phyloP scores from a whole-genome alignment of 495 filamentous ascomycete genomes.

The Hypoxylon perforatum region DNA sequence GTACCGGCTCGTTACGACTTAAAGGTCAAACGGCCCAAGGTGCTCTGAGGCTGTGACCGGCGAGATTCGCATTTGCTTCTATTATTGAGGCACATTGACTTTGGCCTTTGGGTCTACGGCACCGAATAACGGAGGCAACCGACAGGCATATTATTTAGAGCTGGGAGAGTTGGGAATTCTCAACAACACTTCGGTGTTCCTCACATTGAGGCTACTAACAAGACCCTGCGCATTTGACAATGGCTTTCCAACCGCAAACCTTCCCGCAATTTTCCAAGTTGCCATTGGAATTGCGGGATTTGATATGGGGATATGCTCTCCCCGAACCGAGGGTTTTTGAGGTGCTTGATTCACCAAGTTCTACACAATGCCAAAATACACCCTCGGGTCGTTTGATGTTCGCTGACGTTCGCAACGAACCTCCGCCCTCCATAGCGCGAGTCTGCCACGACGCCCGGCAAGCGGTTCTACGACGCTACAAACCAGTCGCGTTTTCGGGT shows the following conservation, averaged over 20 bases:
- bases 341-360: slow-evolving; percentile 58
- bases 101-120: slow-evolving; percentile 4
- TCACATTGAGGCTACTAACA: slow-evolving; percentile 2
- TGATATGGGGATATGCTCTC: slow-evolving; percentile 57
- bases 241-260: slow-evolving; percentile 17
- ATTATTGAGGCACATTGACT: slow-evolving; percentile 18
- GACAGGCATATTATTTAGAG: slow-evolving; percentile 23
- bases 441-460: slow-evolving; percentile 61
- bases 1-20: background rate
- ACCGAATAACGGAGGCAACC: slow-evolving; percentile 4
- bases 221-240: slow-evolving; percentile 10
- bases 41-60: slow-evolving; percentile 23
- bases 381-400: slow-evolving; percentile 59
- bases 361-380: slow-evolving; percentile 50
- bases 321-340: slow-evolving; percentile 61
- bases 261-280: slow-evolving; percentile 46
- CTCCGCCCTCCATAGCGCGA: slow-evolving; percentile 57
- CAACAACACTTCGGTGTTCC: background rate
- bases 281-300: slow-evolving; percentile 44
- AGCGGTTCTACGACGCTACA: slow-evolving; percentile 60
- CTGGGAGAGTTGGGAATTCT: slow-evolving; percentile 3
- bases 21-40: slow-evolving; percentile 14
- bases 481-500: slow-evolving; percentile 56
- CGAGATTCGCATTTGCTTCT: slow-evolving; percentile 24
- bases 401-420: slow-evolving; percentile 59